Evolutionary conservation across 768 basidiomycete species (phyloP).

Genomic region (Collybia nuda): DNA sequence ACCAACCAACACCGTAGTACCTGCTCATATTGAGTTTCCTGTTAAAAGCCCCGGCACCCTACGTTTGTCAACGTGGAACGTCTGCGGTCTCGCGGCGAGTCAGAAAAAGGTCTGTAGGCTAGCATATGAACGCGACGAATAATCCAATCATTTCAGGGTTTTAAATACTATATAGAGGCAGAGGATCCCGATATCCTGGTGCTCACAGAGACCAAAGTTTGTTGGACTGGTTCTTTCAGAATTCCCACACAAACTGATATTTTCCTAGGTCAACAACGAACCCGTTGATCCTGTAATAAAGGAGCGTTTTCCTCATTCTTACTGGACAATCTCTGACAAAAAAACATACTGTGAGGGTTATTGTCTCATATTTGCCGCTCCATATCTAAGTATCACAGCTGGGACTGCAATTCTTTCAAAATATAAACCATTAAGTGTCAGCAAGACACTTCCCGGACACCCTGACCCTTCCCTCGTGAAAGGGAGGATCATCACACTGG

Average conservation of each 20-base stretch:
- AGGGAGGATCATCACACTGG: constrained; percentile 80
- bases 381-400: constrained; percentile 39
- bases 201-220: constrained; percentile 83
- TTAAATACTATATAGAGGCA: constrained; percentile 78
- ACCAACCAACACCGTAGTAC: constrained; percentile 74
- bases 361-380: not conserved
- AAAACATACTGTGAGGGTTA: constrained; percentile 69
- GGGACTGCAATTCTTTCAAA: constrained; percentile 85
- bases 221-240: not conserved
- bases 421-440: constrained; percentile 63
- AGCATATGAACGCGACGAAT: not conserved
- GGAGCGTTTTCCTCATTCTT: constrained; percentile 63
- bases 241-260: not conserved
- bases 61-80: constrained; percentile 74
- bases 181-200: constrained; percentile 86
- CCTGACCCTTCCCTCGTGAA: constrained; percentile 63
- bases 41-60: constrained; percentile 44
- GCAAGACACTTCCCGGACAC: constrained; percentile 72
- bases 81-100: constrained; percentile 73
- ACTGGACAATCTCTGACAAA: constrained; percentile 76
- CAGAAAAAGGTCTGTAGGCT: constrained; percentile 64
- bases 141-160: constrained; percentile 53
- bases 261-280: constrained; percentile 63
- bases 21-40: constrained; percentile 59
- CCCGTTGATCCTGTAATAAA: constrained; percentile 60